Base-by-base conservation (phyloP, 2,329 filamentous ascomycete genomes). In the Alternaria sp. region DNA sequence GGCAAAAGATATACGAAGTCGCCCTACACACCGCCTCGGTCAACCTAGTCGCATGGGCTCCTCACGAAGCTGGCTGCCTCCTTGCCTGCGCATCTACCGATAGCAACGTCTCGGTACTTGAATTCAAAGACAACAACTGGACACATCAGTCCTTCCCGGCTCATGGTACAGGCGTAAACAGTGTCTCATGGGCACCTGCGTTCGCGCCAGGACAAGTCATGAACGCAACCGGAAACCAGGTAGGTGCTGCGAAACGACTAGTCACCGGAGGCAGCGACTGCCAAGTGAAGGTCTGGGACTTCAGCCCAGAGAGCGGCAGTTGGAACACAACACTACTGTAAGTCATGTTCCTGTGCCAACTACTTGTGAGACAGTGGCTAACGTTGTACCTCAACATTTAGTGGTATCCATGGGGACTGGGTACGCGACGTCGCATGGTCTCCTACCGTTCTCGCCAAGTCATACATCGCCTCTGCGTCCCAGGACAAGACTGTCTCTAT, bases 401-500 rank as follows among this genome's bases (percentile, higher is more conserved):
- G 84, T 2, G 95, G 95, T 61, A 95, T 95, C 63, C 95, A 99
- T 80, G 86, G 87, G 5, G 95, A 98, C 82, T 99, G 95, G 95
- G 95, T 99, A 54, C 89, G 95, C 64, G 95, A 99, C 78, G 95
- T 99, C 11, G 92, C 94, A 13, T 99, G 95, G 95, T 94, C 91
- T 49, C 95, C 95, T 10, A 97, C 93, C 24, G 91, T 98, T 55
- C 84, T 99, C 58, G 91, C 93, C 72, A 97, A 97, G 84, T 92
- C 90, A 58, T 99, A 99, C 81, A 97, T 99, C 75, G 95, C 95
- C 29, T 94, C 90, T 48, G 95, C 94, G 10, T 93, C 90, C 53
- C 93, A 98, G 81, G 95, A 99, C 79, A 96, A 96, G 85, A 97
- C 93, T 8, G 94, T 98, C 62, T 88, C 93, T 68, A 97, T 99